These are phyloP conservation scores for Dianthus caryophyllus DNA, from an alignment of 148 eudicot species.

Conservation along the genomic window DNA sequence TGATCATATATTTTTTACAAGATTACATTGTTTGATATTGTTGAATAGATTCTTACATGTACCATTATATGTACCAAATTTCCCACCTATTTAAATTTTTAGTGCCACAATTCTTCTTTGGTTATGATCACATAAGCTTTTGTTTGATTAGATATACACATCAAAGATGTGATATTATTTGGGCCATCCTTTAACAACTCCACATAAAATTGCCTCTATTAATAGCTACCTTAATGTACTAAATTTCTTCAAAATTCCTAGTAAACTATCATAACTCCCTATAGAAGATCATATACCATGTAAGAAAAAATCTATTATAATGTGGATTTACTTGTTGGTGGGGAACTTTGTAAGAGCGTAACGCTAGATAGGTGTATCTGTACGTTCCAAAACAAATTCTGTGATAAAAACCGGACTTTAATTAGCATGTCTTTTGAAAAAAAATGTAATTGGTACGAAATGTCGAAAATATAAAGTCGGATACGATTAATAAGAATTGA, in stretches of 20 bases:
- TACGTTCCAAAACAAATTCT: too few species aligned
- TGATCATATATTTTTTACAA: neutral
- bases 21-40: neutral
- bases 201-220: conserved; percentile 14
- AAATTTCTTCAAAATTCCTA: conserved; percentile 17
- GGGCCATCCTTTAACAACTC: neutral
- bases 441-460: too few species aligned
- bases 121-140: conserved; percentile 1
- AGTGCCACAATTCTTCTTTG: conserved; percentile 2
- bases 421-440: too few species aligned
- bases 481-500: too few species aligned
- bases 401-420: too few species aligned
- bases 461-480: too few species aligned
- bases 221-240: conserved; percentile 3
- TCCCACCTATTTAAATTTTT: neutral
- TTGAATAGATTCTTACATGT: neutral
- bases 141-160: conserved; percentile 1
- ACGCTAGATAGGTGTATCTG: too few species aligned
- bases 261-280: conserved; percentile 10
- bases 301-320: conserved; percentile 7
- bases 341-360: neutral
- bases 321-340: neutral
- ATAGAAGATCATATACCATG: conserved; percentile 14
- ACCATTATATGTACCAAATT: conserved; percentile 1
- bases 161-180: neutral